Percentiles rank a stretch among this genome's conserved stretches.
Evolutionary conservation across 2,329 filamentous ascomycete species (phyloP).

Genomic region (Talaromyces sp.): DNA sequence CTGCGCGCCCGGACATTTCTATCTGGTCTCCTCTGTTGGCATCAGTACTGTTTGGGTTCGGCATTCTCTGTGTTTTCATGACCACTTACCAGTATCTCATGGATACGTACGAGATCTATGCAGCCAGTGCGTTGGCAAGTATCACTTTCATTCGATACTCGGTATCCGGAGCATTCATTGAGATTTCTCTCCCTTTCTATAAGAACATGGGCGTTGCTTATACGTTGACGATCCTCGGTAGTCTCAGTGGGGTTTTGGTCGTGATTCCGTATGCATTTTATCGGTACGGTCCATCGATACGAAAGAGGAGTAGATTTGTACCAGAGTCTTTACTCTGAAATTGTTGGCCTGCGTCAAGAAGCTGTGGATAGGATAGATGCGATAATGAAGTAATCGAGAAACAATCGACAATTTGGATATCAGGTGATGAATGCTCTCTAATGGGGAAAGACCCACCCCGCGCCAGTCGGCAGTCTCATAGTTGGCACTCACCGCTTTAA

Average conservation of each 20-base stretch:
- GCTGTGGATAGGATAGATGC: background rate
- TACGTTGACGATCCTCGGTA: constrained; percentile 42
- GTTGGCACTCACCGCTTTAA: no score
- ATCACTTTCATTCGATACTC: constrained; percentile 41
- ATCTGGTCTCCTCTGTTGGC: constrained; percentile 38
- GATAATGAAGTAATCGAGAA: background rate
- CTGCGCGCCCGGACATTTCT: constrained; percentile 39
- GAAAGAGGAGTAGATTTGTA: constrained; percentile 20
- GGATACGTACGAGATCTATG: constrained; percentile 52
- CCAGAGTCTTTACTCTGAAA: background rate
- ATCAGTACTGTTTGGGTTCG: constrained; percentile 51
- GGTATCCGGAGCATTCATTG: constrained; percentile 35
- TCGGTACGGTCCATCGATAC: constrained; percentile 39
- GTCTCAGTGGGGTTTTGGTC: constrained; percentile 42
- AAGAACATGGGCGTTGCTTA: constrained; percentile 37
- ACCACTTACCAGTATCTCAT: constrained; percentile 55
- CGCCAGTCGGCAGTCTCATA: background rate
- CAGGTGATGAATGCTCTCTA: background rate
- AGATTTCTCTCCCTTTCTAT: constrained; percentile 37
- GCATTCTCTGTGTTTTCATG: constrained; percentile 49
- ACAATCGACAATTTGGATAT: background rate
- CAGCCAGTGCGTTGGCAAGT: constrained; percentile 45
- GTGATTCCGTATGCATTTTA: constrained; percentile 47
- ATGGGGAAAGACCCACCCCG: background rate
- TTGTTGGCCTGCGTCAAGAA: no score